Percentiles rank a stretch among this genome's conserved stretches.
Evolutionary conservation across 2,329 filamentous ascomycete genomes (phyloP).

Genomic region (Colletotrichum spinosum): DNA sequence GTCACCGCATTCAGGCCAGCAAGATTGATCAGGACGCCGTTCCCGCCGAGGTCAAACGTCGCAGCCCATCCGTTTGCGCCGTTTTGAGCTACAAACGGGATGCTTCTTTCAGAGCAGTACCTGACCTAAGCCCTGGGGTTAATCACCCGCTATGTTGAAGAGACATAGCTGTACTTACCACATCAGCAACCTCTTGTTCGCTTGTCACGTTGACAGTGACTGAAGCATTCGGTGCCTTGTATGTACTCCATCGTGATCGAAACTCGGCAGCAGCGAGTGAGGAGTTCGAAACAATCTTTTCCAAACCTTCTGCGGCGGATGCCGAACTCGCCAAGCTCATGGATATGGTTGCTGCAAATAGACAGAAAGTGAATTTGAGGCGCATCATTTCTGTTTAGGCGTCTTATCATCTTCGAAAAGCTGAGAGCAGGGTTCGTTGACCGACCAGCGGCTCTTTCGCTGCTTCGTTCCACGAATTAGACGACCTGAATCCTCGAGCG

Average conservation of each 20-base stretch:
- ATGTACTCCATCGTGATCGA: conserved; percentile 20
- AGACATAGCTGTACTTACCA: background rate
- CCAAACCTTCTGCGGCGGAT: no score
- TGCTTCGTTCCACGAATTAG: no score
- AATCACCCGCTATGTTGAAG: background rate
- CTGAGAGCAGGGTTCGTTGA: no score
- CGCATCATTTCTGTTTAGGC: no score
- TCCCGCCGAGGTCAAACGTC: conserved; percentile 30
- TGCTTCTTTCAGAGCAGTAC: conserved; percentile 21
- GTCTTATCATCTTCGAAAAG: no score
- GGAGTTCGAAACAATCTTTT: no score
- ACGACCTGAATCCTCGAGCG: no score
- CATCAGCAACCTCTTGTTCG: conserved; percentile 19
- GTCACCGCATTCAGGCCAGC: conserved; percentile 39
- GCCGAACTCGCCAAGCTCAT: no score
- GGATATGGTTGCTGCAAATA: no score
- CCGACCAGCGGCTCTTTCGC: no score
- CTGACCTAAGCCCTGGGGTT: conserved; percentile 1
- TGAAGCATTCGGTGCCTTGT: conserved; percentile 8
- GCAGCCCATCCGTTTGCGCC: conserved; percentile 39
- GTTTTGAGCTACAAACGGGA: conserved; percentile 35
- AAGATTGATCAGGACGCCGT: conserved; percentile 42
- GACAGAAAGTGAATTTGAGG: no score
- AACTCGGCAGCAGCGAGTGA: conserved; percentile 5
- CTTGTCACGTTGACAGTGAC: conserved; percentile 18